These are phyloP conservation scores for Daedaleopsis sinensis DNA, from an alignment of 768 basidiomycete genomes.

Conservation along the genomic window DNA sequence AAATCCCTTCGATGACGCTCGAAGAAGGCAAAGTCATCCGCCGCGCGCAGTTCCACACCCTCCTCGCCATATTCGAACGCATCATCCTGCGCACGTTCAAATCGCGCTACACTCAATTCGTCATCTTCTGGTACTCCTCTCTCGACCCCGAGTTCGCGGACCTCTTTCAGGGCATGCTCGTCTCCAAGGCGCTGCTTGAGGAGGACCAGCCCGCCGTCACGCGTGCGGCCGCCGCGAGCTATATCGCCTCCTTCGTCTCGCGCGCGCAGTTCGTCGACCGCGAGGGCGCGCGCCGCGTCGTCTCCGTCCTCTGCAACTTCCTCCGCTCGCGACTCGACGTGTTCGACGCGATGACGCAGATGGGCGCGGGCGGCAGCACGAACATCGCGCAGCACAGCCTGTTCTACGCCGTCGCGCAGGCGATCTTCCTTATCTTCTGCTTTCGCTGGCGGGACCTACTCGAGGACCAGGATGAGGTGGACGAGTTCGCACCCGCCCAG, in stretches of 20 bases:
- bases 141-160: constrained; percentile 88
- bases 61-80: constrained; percentile 92
- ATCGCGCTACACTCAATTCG: constrained; percentile 96
- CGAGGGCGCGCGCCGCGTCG: constrained; percentile 70
- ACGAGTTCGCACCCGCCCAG: constrained; percentile 30
- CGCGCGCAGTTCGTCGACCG: constrained; percentile 86
- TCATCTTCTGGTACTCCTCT: constrained; percentile 94
- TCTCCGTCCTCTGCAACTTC: constrained; percentile 86
- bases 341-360: constrained; percentile 54
- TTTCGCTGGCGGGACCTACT: constrained; percentile 93
- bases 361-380: constrained; percentile 32
- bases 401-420: constrained; percentile 92
- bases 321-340: constrained; percentile 75
- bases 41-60: constrained; percentile 76
- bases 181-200: constrained; percentile 80
- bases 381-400: constrained; percentile 54
- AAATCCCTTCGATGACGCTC: constrained; percentile 27
- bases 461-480: constrained; percentile 61
- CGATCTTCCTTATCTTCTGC: constrained; percentile 95
- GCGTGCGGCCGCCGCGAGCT: constrained; percentile 90
- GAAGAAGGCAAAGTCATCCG: constrained; percentile 44
- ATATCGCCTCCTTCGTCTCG: constrained; percentile 90
- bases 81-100: constrained; percentile 95
- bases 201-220: constrained; percentile 66
- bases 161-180: constrained; percentile 92